Evolutionary conservation across 495 filamentous ascomycete genomes (phyloP).

Genomic region (Emericellopsis terricola): DNA sequence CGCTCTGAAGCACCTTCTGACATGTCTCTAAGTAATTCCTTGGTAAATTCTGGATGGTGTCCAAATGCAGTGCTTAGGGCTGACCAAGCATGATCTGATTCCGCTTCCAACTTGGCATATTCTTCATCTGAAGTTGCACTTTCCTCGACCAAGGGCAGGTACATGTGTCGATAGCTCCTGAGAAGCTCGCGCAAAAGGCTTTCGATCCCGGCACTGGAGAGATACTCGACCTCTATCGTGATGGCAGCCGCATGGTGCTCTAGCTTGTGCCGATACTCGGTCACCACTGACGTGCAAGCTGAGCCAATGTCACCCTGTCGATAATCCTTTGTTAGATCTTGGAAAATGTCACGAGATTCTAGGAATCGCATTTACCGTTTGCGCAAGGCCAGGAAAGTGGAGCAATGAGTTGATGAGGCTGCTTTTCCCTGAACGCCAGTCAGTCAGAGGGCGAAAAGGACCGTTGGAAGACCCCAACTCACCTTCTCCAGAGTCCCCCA

Average conservation of each 20-base stretch:
- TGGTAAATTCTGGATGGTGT: constrained; percentile 6
- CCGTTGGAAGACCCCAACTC: no score
- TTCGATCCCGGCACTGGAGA: constrained; percentile 7
- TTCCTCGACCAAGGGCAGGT: constrained; percentile 6
- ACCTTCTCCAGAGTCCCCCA: constrained; percentile 7
- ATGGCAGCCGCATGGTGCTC: constrained; percentile 7
- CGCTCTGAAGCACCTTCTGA: constrained; percentile 5
- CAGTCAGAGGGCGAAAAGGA: background rate
- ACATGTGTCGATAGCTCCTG: constrained; percentile 10
- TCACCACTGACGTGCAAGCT: constrained; percentile 11
- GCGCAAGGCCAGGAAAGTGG: constrained; percentile 10
- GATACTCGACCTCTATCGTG: constrained; percentile 10
- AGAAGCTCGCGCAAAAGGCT: constrained; percentile 10
- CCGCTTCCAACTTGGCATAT: constrained; percentile 5
- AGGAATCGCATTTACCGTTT: constrained; percentile 7
- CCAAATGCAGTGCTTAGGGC: constrained; percentile 9
- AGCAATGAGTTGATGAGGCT: constrained; percentile 12
- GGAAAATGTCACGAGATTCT: background rate
- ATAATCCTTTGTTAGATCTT: background rate
- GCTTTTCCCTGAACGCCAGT: constrained; percentile 8
- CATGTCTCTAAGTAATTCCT: constrained; percentile 6
- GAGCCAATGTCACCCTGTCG: constrained; percentile 8
- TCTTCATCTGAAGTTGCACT: constrained; percentile 5
- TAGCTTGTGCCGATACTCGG: constrained; percentile 10
- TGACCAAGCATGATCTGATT: constrained; percentile 9